phyloP scores from a whole-genome alignment of 345 rosid species.

The Lepidium aucheri region DNA sequence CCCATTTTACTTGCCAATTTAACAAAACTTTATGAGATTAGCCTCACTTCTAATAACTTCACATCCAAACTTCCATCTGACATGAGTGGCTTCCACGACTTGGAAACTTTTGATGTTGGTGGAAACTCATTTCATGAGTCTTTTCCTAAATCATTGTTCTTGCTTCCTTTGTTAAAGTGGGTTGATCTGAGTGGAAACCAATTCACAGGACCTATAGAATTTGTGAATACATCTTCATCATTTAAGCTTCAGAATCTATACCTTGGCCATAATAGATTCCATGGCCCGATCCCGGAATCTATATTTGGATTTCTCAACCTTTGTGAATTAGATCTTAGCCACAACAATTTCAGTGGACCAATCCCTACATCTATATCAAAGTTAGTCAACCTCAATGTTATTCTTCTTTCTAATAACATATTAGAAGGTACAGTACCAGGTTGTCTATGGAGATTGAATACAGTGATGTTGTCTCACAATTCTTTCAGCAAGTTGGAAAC shows the following conservation, averaged over 20 bases:
- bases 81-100: background rate
- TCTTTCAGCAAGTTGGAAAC: background rate
- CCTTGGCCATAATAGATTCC: background rate
- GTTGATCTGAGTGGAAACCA: background rate
- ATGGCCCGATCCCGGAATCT: background rate
- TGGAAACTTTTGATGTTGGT: background rate
- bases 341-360: background rate
- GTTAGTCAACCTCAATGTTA: background rate
- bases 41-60: background rate
- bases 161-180: accelerated
- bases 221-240: background rate
- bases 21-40: background rate
- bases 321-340: accelerated
- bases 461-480: background rate
- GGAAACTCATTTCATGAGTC: background rate
- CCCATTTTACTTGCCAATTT: background rate
- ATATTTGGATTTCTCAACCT: background rate
- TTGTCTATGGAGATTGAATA: background rate
- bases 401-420: background rate
- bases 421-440: background rate
- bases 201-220: background rate
- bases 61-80: background rate
- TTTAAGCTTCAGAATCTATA: background rate
- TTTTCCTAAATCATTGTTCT: slow-evolving; percentile 1
- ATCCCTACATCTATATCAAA: background rate